Evolutionary conservation across 148 eudicot genomes (phyloP).

Genomic region (Pouteria glomerata): DNA sequence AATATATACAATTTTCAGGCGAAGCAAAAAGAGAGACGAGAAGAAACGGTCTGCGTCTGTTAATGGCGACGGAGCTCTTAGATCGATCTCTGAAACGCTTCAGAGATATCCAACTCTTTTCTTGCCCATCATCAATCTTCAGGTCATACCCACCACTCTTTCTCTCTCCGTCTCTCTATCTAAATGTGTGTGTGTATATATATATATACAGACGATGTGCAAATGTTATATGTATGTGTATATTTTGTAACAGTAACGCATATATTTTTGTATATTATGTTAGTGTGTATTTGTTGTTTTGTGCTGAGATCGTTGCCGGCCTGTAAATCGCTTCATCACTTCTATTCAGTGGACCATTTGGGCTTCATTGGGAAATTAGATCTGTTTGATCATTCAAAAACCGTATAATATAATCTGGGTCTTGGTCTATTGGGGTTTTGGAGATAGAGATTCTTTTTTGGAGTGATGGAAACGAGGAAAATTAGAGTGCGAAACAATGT

Average conservation of each 20-base stretch:
- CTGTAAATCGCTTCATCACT: not conserved
- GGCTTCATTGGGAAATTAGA: not conserved
- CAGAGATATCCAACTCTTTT: slow-evolving; percentile 6
- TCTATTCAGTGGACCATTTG: not conserved
- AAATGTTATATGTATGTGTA: not conserved
- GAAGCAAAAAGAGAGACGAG: slow-evolving; percentile 13
- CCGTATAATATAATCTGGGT: not conserved
- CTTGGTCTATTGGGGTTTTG: not conserved
- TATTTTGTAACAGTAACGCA: not conserved
- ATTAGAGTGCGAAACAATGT: too few species aligned
- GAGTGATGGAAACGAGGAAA: not conserved
- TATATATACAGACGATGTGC: not conserved
- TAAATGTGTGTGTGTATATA: not conserved
- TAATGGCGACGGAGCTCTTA: slow-evolving; percentile 47
- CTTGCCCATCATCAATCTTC: slow-evolving; percentile 17
- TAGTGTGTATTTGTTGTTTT: not conserved
- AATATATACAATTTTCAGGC: slow-evolving; percentile 21
- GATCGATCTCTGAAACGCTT: slow-evolving; percentile 28
- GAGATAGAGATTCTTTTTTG: not conserved
- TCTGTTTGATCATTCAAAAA: not conserved
- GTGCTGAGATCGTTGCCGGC: not conserved
- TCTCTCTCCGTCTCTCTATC: not conserved
- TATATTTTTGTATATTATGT: not conserved
- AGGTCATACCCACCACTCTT: slow-evolving; percentile 21
- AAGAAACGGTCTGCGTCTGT: slow-evolving; percentile 21